A percentile compares a stretch with the other conserved stretches of the same genome.
Evolutionary conservation across 1,139 yeast genomes (phyloP).

Genomic region (Magnusiomyces fungicola): DNA sequence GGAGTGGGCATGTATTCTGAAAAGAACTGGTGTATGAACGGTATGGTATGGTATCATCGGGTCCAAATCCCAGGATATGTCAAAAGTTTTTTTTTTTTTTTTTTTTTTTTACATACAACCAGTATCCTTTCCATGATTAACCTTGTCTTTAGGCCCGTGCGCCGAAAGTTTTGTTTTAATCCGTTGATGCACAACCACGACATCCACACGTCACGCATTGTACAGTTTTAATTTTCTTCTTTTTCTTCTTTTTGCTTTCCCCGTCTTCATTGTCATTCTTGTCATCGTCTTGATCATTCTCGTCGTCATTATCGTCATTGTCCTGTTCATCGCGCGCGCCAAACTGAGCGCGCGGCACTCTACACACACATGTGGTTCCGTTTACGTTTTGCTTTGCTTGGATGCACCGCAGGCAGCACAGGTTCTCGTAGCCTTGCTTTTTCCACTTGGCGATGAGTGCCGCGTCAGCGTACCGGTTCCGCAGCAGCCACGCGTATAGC

Average conservation of each 20-base stretch:
- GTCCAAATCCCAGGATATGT: too few species aligned
- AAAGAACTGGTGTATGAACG: too few species aligned
- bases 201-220: conserved; percentile 88
- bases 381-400: conserved; percentile 56
- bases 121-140: too few species aligned
- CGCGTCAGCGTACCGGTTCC: conserved; percentile 60
- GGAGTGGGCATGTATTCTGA: too few species aligned
- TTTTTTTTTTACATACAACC: too few species aligned
- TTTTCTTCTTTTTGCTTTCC: conserved; percentile 13
- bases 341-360: conserved; percentile 62
- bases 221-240: conserved; percentile 31
- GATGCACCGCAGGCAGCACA: conserved; percentile 80
- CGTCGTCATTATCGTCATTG: background rate
- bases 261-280: conserved; percentile 13
- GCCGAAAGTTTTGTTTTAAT: conserved; percentile 37
- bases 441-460: conserved; percentile 85
- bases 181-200: conserved; percentile 80
- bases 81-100: too few species aligned
- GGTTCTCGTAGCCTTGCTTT: conserved; percentile 78
- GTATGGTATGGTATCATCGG: too few species aligned
- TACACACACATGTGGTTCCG: conserved; percentile 69
- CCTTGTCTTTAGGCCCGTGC: too few species aligned
- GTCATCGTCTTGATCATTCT: conserved; percentile 9
- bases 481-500: conserved; percentile 70
- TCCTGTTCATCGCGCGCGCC: conserved; percentile 22